These are phyloP conservation scores for Claviceps monticola DNA, from an alignment of 2,329 filamentous ascomycete genomes.

Conservation along the genomic window DNA sequence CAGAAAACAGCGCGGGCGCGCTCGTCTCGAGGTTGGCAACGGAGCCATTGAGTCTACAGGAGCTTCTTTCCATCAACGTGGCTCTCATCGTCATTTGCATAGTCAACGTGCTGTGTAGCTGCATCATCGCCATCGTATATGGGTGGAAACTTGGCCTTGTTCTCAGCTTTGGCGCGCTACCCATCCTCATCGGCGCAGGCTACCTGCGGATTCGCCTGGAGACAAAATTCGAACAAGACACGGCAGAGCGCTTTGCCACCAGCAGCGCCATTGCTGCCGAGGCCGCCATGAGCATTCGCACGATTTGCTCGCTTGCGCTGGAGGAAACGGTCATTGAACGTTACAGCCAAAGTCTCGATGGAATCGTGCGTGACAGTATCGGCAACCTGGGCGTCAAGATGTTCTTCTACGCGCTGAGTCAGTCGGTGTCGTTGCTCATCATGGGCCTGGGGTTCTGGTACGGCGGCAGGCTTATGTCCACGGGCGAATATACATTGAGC, in stretches of 20 bases:
- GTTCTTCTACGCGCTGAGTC: slow-evolving; percentile 26
- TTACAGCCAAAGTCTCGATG: slow-evolving; percentile 19
- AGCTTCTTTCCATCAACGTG: slow-evolving; percentile 35
- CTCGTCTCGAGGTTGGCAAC: slow-evolving; percentile 23
- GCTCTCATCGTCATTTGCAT: slow-evolving; percentile 31
- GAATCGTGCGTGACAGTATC: slow-evolving; percentile 18
- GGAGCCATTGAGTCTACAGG: slow-evolving; percentile 33
- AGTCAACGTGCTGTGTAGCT: slow-evolving; percentile 30
- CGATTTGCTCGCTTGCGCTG: slow-evolving; percentile 33
- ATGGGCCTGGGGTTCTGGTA: slow-evolving; percentile 29
- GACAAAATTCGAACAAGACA: slow-evolving; percentile 30
- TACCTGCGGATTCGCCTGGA: slow-evolving; percentile 36
- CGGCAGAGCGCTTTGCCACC: slow-evolving; percentile 27
- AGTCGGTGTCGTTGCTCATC: slow-evolving; percentile 24
- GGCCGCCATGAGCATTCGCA: slow-evolving; percentile 33
- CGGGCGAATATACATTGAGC: slow-evolving; percentile 29
- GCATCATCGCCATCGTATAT: slow-evolving; percentile 29
- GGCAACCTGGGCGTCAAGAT: slow-evolving; percentile 23
- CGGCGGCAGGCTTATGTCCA: slow-evolving; percentile 25
- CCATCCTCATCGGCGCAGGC: slow-evolving; percentile 29
- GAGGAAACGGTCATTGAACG: slow-evolving; percentile 27
- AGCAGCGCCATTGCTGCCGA: slow-evolving; percentile 37
- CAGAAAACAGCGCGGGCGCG: slow-evolving; percentile 23
- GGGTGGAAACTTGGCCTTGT: slow-evolving; percentile 39
- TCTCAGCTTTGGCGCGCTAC: slow-evolving; percentile 30